A percentile compares a stretch with the other conserved stretches of the same genome.
phyloP scores from a whole-genome alignment of 208 protist species.

The Leishmania mexicana region DNA sequence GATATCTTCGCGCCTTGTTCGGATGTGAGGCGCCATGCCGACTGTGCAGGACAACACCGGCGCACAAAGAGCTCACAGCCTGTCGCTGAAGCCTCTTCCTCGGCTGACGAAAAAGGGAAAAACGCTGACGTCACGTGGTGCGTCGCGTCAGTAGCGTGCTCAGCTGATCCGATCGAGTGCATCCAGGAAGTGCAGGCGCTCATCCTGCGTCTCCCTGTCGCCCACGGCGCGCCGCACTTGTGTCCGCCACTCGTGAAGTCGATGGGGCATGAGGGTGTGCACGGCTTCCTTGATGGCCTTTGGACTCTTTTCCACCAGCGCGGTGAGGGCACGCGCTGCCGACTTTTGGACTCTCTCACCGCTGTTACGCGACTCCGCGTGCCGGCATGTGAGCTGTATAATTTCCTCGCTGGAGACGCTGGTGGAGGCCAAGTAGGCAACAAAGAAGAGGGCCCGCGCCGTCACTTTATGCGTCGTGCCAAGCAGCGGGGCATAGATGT shows the following conservation, averaged over 20 bases:
- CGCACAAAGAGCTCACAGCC: background rate
- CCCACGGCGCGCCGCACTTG: slow-evolving; percentile 32
- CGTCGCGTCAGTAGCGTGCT: background rate
- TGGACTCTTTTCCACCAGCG: slow-evolving; percentile 35
- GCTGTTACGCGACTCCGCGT: slow-evolving; percentile 15
- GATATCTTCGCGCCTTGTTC: background rate
- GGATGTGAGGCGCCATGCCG: background rate
- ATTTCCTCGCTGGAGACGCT: slow-evolving; percentile 42
- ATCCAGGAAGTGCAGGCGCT: slow-evolving; percentile 23
- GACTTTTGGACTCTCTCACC: slow-evolving; percentile 44
- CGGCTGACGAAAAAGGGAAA: background rate
- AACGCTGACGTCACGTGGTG: background rate
- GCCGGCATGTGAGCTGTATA: slow-evolving; percentile 28
- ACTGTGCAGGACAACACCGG: background rate
- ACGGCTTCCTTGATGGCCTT: slow-evolving; percentile 33
- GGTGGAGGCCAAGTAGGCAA: slow-evolving; percentile 48
- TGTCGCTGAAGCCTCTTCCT: background rate
- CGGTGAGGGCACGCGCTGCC: slow-evolving; percentile 39
- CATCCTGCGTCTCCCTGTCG: slow-evolving; percentile 1
- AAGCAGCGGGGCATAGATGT: slow-evolving; percentile 3
- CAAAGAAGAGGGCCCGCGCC: slow-evolving; percentile 52
- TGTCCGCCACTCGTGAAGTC: slow-evolving; percentile 38
- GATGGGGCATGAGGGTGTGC: slow-evolving; percentile 33
- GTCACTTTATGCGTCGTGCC: slow-evolving; percentile 37
- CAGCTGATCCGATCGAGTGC: slow-evolving; percentile 1